Evolutionary conservation across 805 yeast genomes (phyloP), one percentile per base, ranked within the genome.

Genomic region (Myxozyma neotropica): DNA sequence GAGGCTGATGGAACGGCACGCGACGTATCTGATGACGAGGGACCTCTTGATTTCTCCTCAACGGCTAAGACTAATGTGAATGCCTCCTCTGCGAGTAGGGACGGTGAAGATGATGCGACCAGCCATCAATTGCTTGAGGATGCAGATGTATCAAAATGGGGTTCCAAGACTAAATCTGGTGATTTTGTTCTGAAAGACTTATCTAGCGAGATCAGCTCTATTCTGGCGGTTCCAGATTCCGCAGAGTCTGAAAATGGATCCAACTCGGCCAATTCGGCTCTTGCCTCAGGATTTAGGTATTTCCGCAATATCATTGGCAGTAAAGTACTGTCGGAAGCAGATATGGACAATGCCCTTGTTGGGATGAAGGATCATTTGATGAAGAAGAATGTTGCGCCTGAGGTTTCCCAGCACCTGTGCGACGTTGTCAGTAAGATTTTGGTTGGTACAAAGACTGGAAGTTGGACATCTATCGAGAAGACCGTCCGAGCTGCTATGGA

Each of bases 321-420:
- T 53, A 85, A 85, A 69, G 83, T 82, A 5, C 80, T 88, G 42
- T 79, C 83, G 1, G 79, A 81, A 33, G 80, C 80, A 13, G 91
- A 91, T 69, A 77, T 93, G 57, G 80, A 80, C 39, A 83, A 84
- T 44, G 85, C 89, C 1, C 75, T 88, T 23, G 78, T 78, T 40
- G 83, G 85, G 45, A 80, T 94, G 74, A 81, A 83, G 55, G 87
- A 88, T 58, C 95, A 89, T 68, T 77, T 93, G 56, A 82, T 94
- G 61, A 79, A 86, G 63, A 93, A 92, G 68, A 93, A 93, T 69
- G 94, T 93, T 33, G 94, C 97, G 2, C 94, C 96, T 10, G 88
- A 87, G 58, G 96, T 91, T 1, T 94, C 98, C 0, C 83, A 79
- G 42, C 80, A 82, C 47, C 79, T 93, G 49, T 83, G 89, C 45